Evolutionary conservation across 345 rosid species (phyloP).

Genomic region (Corchorus capsularis): DNA sequence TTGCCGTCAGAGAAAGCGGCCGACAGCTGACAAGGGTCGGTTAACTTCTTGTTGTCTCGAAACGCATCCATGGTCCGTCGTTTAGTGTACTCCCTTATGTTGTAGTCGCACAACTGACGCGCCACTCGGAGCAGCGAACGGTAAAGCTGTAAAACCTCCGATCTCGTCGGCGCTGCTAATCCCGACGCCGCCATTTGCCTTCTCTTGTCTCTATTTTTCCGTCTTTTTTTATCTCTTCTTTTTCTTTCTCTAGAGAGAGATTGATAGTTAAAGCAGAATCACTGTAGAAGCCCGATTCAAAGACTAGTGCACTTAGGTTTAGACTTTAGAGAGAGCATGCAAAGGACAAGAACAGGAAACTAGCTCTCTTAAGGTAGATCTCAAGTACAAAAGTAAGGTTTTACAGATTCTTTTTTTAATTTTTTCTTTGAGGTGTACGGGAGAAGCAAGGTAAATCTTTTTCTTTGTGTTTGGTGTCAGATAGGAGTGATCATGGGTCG

Average conservation of each 20-base stretch:
- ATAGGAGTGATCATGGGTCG: no score
- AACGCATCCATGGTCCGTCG: slow-evolving; percentile 76
- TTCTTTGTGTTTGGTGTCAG: no score
- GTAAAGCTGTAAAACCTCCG: slow-evolving; percentile 53
- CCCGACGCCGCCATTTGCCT: slow-evolving; percentile 22
- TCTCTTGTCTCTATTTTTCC: not conserved
- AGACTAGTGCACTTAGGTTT: no score
- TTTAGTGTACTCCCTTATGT: slow-evolving; percentile 77
- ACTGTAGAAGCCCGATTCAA: no score
- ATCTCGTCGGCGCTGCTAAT: slow-evolving; percentile 30
- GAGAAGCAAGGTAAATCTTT: no score
- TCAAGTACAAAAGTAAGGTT: no score
- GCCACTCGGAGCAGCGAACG: slow-evolving; percentile 77
- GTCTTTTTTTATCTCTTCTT: not conserved
- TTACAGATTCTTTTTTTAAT: no score
- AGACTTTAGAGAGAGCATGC: no score
- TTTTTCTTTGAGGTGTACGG: no score
- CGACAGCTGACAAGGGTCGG: slow-evolving; percentile 49
- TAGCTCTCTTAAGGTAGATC: no score
- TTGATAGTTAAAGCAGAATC: no score
- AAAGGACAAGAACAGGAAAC: no score
- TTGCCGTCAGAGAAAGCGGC: slow-evolving; percentile 63
- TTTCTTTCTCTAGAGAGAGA: not conserved
- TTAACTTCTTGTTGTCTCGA: slow-evolving; percentile 49
- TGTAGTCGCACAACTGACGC: slow-evolving; percentile 60